Evolutionary conservation across 306 rosid species (phyloP), one percentile per base, ranked within the genome.

Genomic region (Cucurbita pepo): DNA sequence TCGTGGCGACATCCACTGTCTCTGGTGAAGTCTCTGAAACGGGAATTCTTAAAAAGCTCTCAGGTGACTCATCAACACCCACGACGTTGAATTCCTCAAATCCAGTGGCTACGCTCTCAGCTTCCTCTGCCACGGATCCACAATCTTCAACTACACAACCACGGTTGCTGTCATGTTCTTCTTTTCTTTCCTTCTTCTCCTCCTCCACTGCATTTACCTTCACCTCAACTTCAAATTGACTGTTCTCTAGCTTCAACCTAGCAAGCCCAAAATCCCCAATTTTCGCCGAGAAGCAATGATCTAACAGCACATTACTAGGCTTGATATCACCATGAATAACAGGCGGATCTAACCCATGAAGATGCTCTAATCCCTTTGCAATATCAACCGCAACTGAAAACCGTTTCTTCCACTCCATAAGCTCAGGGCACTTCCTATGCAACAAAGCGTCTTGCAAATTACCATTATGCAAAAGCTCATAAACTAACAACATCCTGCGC

Each of bases 191-290:
- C 4, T 51, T 34, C 77, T 73, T 73, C 8, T 76, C 80, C 50
- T 30, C 45, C 10, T 66, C 88, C 72, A 53, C 40, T 55, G 64
- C 80, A 50, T 70, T 77, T 36, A 54, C 76, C 83, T 83, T 82
- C 53, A 76, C 69, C 9, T 63, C 77, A n/a, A 74, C n/a, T 11
- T 81, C 84, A 5, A 56, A 14, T 8, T 77, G 80, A 75, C n/a
- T 75, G 37, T 37, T 16, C 19, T 83, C 84, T 36, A 70, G 48
- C 70, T 85, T 85, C 85, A 91, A 63, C 76, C 96, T 52, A 5
- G 96, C 90, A 7, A 91, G 88, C n/a, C 97, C 97, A 3, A 89
- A 95, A 84, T 95, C 99, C 3, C 89, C 91, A 8, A 95, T 82
- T 67, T 81, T 91, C 0, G 92, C 96, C 0, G 76, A 52, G 65